Conservation (phyloP, 2,329 filamentous ascomycete genomes). For the Lachnellula subtilissima region DNA sequence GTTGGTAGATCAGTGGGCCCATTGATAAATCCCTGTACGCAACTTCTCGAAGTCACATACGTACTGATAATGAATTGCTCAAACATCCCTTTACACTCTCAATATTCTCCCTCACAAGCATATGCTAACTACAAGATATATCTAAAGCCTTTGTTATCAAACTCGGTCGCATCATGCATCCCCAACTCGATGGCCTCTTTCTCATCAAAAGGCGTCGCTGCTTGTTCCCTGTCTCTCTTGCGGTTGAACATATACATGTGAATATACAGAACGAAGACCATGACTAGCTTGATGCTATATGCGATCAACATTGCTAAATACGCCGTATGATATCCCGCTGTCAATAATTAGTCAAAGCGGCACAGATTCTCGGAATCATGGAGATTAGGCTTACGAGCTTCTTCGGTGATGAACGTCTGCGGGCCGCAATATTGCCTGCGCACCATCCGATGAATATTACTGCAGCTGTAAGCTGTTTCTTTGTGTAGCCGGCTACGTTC, state of each 20-base stretch:
- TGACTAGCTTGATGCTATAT: conserved; percentile 45
- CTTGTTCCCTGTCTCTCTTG: conserved; percentile 44
- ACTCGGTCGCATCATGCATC: conserved; percentile 49
- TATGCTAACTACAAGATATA: conserved; percentile 38
- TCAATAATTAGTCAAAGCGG: conserved; percentile 3
- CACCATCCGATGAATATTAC: conserved; percentile 47
- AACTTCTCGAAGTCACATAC: too few relatives aligned
- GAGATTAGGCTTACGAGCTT: conserved; percentile 8
- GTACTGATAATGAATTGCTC: too few relatives aligned
- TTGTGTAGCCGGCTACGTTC: conserved; percentile 50
- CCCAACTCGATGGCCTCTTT: conserved; percentile 46
- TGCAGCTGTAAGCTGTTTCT: conserved; percentile 45
- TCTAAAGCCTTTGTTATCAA: conserved; percentile 49
- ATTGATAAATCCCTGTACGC: too few relatives aligned
- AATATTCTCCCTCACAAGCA: too few relatives aligned
- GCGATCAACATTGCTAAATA: conserved; percentile 12
- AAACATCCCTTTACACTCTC: too few relatives aligned
- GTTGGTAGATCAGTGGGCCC: too few relatives aligned
- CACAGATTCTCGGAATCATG: background rate
- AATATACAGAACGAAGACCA: conserved; percentile 38
- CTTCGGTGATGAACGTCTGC: conserved; percentile 17
- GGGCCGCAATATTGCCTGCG: conserved; percentile 46
- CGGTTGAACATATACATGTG: conserved; percentile 52
- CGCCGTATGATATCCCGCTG: conserved; percentile 24
- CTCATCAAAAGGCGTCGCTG: conserved; percentile 29